Conservation (phyloP, 2,329 filamentous ascomycete genomes). For the Neopestalotiopsis sp. region DNA sequence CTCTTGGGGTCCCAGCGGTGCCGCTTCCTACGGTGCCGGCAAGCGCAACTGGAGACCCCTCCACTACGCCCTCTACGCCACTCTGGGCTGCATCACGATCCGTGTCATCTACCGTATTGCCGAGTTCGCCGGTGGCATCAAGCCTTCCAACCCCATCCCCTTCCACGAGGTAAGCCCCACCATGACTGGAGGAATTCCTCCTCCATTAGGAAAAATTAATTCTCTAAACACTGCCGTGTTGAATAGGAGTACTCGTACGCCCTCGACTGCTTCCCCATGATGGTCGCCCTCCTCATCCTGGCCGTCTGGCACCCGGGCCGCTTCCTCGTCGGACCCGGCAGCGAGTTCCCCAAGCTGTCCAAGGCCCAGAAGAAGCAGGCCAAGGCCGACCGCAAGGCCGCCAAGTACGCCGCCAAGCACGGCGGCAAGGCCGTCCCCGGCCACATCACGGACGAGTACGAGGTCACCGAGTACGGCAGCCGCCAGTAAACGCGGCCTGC, state of each 20-base stretch:
- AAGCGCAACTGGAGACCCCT: conserved; percentile 39
- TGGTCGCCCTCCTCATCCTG: conserved; percentile 48
- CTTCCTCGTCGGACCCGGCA: conserved; percentile 41
- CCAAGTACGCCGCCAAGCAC: conserved; percentile 30
- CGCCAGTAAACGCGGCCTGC: background rate
- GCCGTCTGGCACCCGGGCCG: conserved; percentile 45
- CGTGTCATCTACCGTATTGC: conserved; percentile 66
- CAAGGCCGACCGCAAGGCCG: conserved; percentile 26
- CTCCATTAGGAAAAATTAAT: background rate
- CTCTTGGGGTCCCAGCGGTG: conserved; percentile 2
- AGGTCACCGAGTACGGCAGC: conserved; percentile 11
- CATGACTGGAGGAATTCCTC: background rate
- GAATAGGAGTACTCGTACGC: conserved; percentile 48
- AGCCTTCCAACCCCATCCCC: conserved; percentile 48
- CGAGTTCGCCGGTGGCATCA: conserved; percentile 56
- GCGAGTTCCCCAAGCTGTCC: conserved; percentile 41
- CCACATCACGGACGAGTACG: conserved; percentile 13
- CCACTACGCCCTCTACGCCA: conserved; percentile 38
- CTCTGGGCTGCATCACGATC: conserved; percentile 42
- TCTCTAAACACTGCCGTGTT: background rate
- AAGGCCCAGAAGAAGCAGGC: conserved; percentile 43
- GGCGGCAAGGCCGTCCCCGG: conserved; percentile 1
- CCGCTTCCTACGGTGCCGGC: conserved; percentile 6
- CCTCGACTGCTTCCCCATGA: conserved; percentile 61
- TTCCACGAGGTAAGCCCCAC: conserved; percentile 46